Evolutionary conservation across 805 yeast species (phyloP).

Genomic region (Pichia kluyveri): DNA sequence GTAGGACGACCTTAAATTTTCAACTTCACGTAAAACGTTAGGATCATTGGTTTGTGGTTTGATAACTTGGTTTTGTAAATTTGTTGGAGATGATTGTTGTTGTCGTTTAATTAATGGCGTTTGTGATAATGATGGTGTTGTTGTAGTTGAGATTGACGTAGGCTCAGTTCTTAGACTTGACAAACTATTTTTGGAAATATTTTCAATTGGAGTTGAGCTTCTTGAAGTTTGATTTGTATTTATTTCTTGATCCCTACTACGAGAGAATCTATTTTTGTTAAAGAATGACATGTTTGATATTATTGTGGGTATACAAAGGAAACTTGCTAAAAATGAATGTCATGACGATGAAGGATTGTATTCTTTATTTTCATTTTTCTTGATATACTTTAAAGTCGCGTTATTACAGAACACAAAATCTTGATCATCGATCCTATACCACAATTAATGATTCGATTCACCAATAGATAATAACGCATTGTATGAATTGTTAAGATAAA

Average conservation of each 20-base stretch:
- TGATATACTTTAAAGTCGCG: too few relatives aligned
- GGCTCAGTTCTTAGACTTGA: neutral
- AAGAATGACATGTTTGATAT: neutral
- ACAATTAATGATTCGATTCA: too few relatives aligned
- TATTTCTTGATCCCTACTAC: neutral
- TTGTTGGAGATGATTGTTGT: neutral
- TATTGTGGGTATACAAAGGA: too few relatives aligned
- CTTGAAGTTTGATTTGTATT: neutral
- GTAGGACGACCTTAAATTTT: constrained; percentile 7
- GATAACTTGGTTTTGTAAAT: neutral
- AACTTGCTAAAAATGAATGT: too few relatives aligned
- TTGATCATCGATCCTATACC: too few relatives aligned
- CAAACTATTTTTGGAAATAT: neutral
- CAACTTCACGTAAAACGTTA: constrained; percentile 1
- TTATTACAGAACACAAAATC: too few relatives aligned
- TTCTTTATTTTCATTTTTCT: too few relatives aligned
- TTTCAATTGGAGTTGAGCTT: neutral
- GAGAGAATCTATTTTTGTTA: neutral
- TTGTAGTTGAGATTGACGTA: neutral
- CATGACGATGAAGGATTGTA: too few relatives aligned
- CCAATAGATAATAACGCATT: too few relatives aligned
- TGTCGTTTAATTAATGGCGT: constrained; percentile 1
- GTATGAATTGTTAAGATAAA: too few relatives aligned
- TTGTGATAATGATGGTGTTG: neutral
- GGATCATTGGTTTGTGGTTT: constrained; percentile 1